Evolutionary conservation across 371 early-diverging fungal species (phyloP).

Genomic region (Mortierella sp.): DNA sequence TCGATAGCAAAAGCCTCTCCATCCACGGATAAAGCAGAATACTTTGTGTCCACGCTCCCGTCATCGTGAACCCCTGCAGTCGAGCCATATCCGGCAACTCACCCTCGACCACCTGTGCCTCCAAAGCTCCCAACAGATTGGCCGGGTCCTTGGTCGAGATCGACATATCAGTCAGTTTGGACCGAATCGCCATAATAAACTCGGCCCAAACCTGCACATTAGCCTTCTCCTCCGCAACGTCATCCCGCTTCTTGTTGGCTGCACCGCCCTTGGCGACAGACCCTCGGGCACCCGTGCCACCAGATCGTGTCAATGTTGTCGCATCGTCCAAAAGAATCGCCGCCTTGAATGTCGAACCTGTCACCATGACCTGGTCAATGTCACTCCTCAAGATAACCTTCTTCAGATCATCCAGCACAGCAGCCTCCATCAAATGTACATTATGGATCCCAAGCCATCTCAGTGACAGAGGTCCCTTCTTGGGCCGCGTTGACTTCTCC

Average conservation of each 20-base stretch:
- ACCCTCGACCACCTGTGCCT: background rate
- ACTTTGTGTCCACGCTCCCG: conserved; percentile 8
- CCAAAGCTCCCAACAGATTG: conserved; percentile 11
- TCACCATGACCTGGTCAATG: conserved; percentile 11
- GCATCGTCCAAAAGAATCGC: background rate
- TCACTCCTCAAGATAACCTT: conserved; percentile 35
- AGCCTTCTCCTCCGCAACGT: conserved; percentile 8
- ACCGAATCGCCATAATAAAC: conserved; percentile 23
- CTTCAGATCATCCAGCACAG: conserved; percentile 32
- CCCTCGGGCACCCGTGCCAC: background rate
- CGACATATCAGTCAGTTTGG: conserved; percentile 26
- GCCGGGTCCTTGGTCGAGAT: conserved; percentile 16
- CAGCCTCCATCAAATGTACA: conserved; percentile 16
- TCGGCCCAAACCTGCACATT: conserved; percentile 12
- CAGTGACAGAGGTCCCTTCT: conserved; percentile 46
- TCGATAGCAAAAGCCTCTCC: conserved; percentile 9
- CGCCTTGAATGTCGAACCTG: conserved; percentile 3
- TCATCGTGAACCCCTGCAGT: conserved; percentile 2
- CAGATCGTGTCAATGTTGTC: background rate
- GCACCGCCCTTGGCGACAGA: background rate
- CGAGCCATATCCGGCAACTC: conserved; percentile 13
- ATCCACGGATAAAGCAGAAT: background rate
- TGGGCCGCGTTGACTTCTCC: conserved; percentile 38
- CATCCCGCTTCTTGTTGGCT: conserved; percentile 10
- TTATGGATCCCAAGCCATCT: conserved; percentile 14